A percentile compares a stretch with the other conserved stretches of the same genome.
Evolutionary conservation across 2,329 filamentous ascomycete genomes (phyloP).

Genomic region (Aurifilum marmelostoma): DNA sequence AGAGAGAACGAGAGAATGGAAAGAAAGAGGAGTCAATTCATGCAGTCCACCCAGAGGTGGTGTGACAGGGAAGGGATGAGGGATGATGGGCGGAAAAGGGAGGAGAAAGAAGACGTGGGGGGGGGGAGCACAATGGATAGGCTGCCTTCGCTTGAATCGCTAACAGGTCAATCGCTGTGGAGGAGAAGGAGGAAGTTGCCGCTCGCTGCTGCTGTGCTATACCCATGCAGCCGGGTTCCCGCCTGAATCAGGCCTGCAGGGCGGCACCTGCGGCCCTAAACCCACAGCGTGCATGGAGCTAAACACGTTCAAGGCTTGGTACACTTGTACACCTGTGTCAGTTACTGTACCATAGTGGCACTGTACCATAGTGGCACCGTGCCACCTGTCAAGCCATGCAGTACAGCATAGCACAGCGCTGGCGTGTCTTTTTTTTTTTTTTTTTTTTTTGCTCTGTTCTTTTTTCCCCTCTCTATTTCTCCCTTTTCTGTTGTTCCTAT

Average conservation of each 20-base stretch:
- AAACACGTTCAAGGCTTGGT: neutral
- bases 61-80: neutral
- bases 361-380: no score
- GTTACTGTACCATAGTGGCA: no score
- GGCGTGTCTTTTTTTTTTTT: neutral
- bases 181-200: no score
- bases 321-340: neutral
- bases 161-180: neutral
- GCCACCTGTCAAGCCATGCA: neutral
- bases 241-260: neutral
- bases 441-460: neutral
- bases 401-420: neutral
- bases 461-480: no score
- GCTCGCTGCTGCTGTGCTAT: neutral
- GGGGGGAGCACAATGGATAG: neutral
- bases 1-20: neutral
- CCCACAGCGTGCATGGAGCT: neutral
- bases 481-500: no score
- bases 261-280: neutral
- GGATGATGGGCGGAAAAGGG: conserved; percentile 10
- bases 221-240: neutral
- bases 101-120: conserved; percentile 16
- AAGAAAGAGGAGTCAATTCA: neutral
- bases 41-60: neutral
- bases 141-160: neutral